Evolutionary conservation across 1,284 basidiomycete species (phyloP).

Genomic region (Sporisorium iseilematis-ciliati): DNA sequence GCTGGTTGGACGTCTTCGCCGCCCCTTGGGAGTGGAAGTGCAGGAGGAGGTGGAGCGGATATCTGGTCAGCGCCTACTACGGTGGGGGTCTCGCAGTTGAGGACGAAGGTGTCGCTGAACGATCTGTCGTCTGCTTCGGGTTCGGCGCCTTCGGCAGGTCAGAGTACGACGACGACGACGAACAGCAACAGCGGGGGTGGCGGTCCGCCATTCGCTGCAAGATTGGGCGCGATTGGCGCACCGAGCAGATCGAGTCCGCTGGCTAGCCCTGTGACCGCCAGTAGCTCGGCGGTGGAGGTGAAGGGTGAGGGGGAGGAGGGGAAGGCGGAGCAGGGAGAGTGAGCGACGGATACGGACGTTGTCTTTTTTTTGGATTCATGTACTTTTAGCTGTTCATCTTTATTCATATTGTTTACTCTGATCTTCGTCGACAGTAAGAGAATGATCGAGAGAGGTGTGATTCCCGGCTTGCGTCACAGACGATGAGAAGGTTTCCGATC

Average conservation of each 20-base stretch:
- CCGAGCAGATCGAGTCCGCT: conserved; percentile 19
- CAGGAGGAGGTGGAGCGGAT: conserved; percentile 15
- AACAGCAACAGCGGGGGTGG: neutral
- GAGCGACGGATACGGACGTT: neutral
- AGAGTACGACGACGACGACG: neutral
- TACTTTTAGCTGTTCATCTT: conserved; percentile 20
- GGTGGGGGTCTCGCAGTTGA: conserved; percentile 21
- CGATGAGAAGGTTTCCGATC: too few species aligned
- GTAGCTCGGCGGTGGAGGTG: neutral
- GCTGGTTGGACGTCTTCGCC: conserved; percentile 44
- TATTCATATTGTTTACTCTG: neutral
- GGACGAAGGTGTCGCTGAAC: conserved; percentile 25
- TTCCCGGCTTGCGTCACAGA: too few species aligned
- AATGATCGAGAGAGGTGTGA: too few species aligned
- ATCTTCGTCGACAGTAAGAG: neutral
- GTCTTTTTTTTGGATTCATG: neutral
- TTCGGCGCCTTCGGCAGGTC: conserved; percentile 2
- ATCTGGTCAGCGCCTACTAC: conserved; percentile 49
- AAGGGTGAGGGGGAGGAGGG: neutral
- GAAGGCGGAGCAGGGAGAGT: neutral
- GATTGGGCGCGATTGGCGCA: conserved; percentile 30
- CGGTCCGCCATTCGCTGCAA: conserved; percentile 14
- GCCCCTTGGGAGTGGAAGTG: conserved; percentile 23
- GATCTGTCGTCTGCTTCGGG: conserved; percentile 18
- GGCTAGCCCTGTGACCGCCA: conserved; percentile 10